phyloP scores from a whole-genome alignment of 352 stramenopile genomes.

The Phytopythium montanum region DNA sequence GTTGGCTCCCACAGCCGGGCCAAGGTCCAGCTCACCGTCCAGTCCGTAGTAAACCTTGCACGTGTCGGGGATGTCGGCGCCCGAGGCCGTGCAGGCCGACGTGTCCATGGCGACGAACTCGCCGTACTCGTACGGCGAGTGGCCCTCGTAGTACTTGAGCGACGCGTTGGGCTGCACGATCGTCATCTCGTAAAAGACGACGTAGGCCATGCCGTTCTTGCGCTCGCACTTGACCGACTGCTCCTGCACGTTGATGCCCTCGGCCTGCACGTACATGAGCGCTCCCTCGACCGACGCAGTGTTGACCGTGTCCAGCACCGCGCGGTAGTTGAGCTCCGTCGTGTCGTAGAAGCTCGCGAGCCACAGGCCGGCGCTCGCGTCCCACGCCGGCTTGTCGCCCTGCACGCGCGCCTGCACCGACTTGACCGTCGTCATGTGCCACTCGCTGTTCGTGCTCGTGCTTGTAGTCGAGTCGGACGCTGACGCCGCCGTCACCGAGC shows the following conservation, averaged over 20 bases:
- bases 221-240: slow-evolving; percentile 19
- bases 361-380: slow-evolving; percentile 25
- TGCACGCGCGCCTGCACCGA: slow-evolving; percentile 60
- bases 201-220: slow-evolving; percentile 30
- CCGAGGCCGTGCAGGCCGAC: slow-evolving; percentile 46
- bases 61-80: slow-evolving; percentile 22
- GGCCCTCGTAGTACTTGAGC: slow-evolving; percentile 19
- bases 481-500: not conserved
- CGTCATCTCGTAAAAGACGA: slow-evolving; percentile 37
- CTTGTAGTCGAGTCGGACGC: not conserved
- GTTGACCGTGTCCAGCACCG: slow-evolving; percentile 36
- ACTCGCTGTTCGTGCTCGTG: slow-evolving; percentile 14
- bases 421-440: slow-evolving; percentile 44
- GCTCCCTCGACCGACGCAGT: slow-evolving; percentile 41
- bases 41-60: slow-evolving; percentile 53
- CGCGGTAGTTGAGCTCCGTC: slow-evolving; percentile 26
- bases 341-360: slow-evolving; percentile 42
- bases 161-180: slow-evolving; percentile 24
- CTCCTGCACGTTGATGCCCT: slow-evolving; percentile 37
- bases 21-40: slow-evolving; percentile 38
- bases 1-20: slow-evolving; percentile 44
- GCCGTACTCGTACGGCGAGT: slow-evolving; percentile 20
- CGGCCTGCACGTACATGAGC: slow-evolving; percentile 48
- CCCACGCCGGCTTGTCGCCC: slow-evolving; percentile 36
- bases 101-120: slow-evolving; percentile 34